These are phyloP conservation scores for Syncephalis plumigaleata DNA, from an alignment of 371 early-diverging fungal species.

Conservation along the genomic window DNA sequence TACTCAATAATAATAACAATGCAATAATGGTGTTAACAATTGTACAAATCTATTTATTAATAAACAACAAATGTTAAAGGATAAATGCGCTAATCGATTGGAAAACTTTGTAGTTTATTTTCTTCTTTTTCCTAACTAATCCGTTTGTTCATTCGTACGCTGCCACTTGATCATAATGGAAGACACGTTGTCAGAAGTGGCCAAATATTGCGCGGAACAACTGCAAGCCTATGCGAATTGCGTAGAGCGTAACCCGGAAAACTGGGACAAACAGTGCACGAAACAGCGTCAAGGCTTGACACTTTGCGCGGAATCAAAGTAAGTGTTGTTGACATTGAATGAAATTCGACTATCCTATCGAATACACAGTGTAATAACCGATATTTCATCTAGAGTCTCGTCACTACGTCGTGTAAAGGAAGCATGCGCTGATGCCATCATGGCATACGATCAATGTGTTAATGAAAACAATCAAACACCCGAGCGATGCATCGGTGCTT, in stretches of 20 bases:
- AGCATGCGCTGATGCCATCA: conserved; percentile 44
- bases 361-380: not conserved
- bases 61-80: too few species aligned
- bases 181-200: conserved; percentile 47
- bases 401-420: conserved; percentile 52
- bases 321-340: too few species aligned
- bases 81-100: too few species aligned
- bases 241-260: conserved; percentile 48
- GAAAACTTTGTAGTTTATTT: too few species aligned
- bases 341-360: not conserved
- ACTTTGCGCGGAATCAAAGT: conserved; percentile 69
- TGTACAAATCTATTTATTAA: too few species aligned
- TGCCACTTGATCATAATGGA: conserved; percentile 36
- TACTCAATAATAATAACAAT: too few species aligned
- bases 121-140: too few species aligned
- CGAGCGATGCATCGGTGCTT: conserved; percentile 34
- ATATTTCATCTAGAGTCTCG: conserved; percentile 22
- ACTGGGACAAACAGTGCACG: conserved; percentile 53
- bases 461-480: conserved; percentile 40
- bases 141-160: too few species aligned
- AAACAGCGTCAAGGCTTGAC: conserved; percentile 54
- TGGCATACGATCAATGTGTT: conserved; percentile 46
- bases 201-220: conserved; percentile 60
- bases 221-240: conserved; percentile 59
- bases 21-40: too few species aligned